phyloP scores from a whole-genome alignment of 192 early-diverging fungal species.

The Anaeromyces robustus region DNA sequence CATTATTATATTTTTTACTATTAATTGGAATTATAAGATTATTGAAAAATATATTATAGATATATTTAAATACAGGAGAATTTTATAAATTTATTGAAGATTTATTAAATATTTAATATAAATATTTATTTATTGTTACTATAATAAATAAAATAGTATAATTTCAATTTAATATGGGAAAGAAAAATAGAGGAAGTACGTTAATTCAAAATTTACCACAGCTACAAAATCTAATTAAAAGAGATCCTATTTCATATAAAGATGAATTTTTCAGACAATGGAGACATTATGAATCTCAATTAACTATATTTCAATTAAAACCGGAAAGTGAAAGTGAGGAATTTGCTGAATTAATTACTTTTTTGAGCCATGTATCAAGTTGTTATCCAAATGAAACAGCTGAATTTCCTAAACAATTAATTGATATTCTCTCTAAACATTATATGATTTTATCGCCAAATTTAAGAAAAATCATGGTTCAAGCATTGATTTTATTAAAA shows the following conservation, averaged over 20 bases:
- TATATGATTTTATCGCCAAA: conserved; percentile 68
- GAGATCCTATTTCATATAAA: conserved; percentile 81
- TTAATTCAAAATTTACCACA: conserved; percentile 69
- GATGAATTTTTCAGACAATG: conserved; percentile 90
- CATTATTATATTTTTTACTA: too few species aligned
- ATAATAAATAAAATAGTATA: too few species aligned
- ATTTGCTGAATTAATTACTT: conserved; percentile 77
- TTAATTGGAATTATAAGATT: too few species aligned
- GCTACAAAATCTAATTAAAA: conserved; percentile 94
- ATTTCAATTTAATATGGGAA: neutral
- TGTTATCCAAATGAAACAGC: conserved; percentile 76
- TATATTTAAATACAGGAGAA: too few species aligned
- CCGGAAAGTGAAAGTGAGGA: conserved; percentile 56
- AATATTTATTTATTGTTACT: too few species aligned
- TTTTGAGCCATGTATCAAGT: conserved; percentile 63
- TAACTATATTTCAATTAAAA: conserved; percentile 78
- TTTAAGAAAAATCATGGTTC: conserved; percentile 72
- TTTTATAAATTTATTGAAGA: too few species aligned
- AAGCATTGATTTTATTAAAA: conserved; percentile 73
- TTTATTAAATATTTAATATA: too few species aligned
- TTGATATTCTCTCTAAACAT: conserved; percentile 65
- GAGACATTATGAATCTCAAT: conserved; percentile 75
- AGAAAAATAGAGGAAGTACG: neutral
- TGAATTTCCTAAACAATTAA: conserved; percentile 68
- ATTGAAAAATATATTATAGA: too few species aligned